A percentile compares a stretch with the other conserved stretches of the same genome.
These are phyloP conservation scores for Botrytis fragariae DNA, from an alignment of 2,329 filamentous ascomycete species.

Conservation along the genomic window DNA sequence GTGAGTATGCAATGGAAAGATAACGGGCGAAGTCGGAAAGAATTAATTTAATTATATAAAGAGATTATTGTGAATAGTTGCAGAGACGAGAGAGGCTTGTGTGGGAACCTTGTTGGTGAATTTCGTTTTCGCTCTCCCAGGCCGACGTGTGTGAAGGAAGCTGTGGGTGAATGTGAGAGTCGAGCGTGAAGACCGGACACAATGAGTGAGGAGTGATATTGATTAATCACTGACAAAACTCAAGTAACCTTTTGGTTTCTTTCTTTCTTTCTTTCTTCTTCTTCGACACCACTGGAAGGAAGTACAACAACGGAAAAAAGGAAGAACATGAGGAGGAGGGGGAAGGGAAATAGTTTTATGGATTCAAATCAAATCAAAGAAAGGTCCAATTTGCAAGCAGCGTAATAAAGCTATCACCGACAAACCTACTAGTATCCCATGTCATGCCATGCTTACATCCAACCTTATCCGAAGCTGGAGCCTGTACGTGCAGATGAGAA, in stretches of 20 bases:
- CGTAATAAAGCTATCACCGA: not conserved
- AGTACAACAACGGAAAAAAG: not conserved
- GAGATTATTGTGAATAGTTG: not conserved
- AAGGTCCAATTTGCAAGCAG: not conserved
- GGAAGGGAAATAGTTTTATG: not conserved
- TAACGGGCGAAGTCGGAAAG: not conserved
- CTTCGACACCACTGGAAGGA: not conserved
- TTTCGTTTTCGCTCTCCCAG: not conserved
- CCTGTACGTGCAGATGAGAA: not conserved
- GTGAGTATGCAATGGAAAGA: not conserved
- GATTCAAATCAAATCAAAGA: not conserved
- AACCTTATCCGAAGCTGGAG: not conserved
- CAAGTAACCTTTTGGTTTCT: not conserved
- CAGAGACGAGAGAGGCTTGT: not conserved
- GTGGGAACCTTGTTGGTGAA: not conserved
- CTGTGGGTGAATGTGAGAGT: not conserved
- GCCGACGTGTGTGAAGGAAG: not conserved
- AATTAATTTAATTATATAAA: constrained; percentile 6
- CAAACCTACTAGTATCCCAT: not conserved
- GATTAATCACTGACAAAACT: not conserved
- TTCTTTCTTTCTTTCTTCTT: too few relatives aligned
- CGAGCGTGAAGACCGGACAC: not conserved
- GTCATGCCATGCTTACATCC: constrained; percentile 7
- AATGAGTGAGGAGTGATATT: not conserved
- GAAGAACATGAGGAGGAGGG: not conserved